Evolutionary conservation across 306 rosid species (phyloP), one percentile per base, ranked within the genome.

Genomic region (Trifolium repens): DNA sequence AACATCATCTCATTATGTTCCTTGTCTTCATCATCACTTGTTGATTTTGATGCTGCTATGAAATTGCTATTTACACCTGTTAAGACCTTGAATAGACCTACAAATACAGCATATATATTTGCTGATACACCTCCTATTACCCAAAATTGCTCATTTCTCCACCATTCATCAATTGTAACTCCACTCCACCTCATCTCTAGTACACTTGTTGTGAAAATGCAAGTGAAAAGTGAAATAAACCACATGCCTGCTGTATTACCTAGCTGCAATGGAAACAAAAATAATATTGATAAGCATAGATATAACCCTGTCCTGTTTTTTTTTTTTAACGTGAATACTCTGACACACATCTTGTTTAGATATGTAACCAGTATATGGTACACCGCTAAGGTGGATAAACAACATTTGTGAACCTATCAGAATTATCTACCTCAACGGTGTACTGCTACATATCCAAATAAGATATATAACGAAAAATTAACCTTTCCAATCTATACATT

Each of bases 141-240:
- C 97, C 94, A 91, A 79, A 86, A 87, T 50, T 89, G 97, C 72
- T 89, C 88, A 32, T 91, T 91, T 85, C 94, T 89, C 97, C 92
- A 89, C 97, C 92, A 91, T 42, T 89, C 94, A 42, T 79, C 86
- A 24, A 91, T 65, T 8, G 88, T 78, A 9, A 87, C 90, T 67
- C 91, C 89, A 78, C 94, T 84, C 94, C 97, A 89, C 72, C 85
- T 86, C 92, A 87, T 89, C 82, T 91, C 97, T 57, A 91, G 75
- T 32, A 86, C 61, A 71, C 85, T 79, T 9, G 94, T 91, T 8
- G 84, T 67, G 57, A 88, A 84, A 16, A 88, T 88, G 78, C 85
- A 85, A n/a, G 86, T 57, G 82, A 91, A 91, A 11, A 91, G 91
- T 9, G 94, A 78, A 24, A 89, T 46, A 71, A 89, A 89, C 92